Percentiles rank a stretch among this genome's conserved stretches.
phyloP scores from a whole-genome alignment of 441 rosid species.

The Mallotus repandus region DNA sequence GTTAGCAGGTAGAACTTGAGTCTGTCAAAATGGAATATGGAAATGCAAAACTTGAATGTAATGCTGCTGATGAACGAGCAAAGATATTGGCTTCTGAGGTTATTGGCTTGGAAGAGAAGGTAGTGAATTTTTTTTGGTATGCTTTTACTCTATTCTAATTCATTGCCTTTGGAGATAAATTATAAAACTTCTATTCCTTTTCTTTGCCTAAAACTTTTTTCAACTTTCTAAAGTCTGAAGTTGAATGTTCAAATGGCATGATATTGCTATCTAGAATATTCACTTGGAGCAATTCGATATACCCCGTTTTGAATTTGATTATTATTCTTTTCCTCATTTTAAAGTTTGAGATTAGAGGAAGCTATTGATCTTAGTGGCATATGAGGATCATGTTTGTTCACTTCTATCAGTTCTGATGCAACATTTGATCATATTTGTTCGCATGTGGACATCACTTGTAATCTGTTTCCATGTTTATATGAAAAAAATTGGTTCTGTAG shows the following conservation, averaged over 20 bases:
- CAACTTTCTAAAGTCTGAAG: constrained; percentile 6
- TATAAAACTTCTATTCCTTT: neutral
- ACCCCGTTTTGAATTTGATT: neutral
- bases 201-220: neutral
- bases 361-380: neutral
- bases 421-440: neutral
- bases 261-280: neutral
- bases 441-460: neutral
- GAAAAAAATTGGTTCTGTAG: neutral
- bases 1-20: constrained; percentile 79
- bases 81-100: constrained; percentile 96
- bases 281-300: neutral
- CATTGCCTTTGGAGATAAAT: neutral
- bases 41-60: constrained; percentile 80
- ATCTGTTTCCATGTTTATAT: neutral
- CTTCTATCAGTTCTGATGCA: neutral
- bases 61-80: constrained; percentile 92
- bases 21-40: constrained; percentile 64
- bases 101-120: constrained; percentile 98
- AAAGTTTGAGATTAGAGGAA: neutral
- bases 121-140: constrained; percentile 30
- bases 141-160: neutral
- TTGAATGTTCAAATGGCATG: neutral
- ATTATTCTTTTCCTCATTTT: neutral
- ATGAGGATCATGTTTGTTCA: neutral